These are phyloP conservation scores for Trichocladium antarcticum DNA, from an alignment of 495 filamentous ascomycete genomes.

Conservation along the genomic window DNA sequence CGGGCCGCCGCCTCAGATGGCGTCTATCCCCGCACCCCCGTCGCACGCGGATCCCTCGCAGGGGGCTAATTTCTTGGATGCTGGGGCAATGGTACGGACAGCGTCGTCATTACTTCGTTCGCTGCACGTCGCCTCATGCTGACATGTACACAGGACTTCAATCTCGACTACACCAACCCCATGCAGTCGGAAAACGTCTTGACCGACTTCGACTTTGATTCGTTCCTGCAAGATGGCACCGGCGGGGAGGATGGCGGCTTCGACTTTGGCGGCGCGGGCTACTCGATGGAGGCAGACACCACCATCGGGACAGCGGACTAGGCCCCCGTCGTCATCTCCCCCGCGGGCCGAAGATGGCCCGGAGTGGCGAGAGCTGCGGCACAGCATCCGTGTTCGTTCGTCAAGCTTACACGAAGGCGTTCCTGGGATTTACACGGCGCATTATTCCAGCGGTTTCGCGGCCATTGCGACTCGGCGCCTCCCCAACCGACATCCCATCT, in stretches of 20 bases:
- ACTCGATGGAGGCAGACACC: conserved; percentile 37
- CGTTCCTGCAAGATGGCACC: conserved; percentile 56
- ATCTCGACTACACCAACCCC: conserved; percentile 50
- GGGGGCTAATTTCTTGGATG: conserved; percentile 29
- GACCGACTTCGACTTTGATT: conserved; percentile 92
- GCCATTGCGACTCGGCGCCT: not conserved
- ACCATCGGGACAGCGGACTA: conserved; percentile 43
- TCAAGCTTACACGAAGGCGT: not conserved
- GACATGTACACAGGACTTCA: conserved; percentile 24
- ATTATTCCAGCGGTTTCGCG: not conserved
- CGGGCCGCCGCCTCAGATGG: conserved; percentile 31
- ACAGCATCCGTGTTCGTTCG: not conserved
- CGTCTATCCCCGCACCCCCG: conserved; percentile 38
- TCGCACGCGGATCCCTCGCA: conserved; percentile 34
- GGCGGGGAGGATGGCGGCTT: conserved; percentile 31
- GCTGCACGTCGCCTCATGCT: conserved; percentile 6
- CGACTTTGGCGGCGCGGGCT: conserved; percentile 35
- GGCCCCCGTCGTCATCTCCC: conserved; percentile 6
- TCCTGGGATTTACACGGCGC: not conserved
- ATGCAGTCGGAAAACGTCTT: conserved; percentile 60
- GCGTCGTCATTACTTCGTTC: not conserved
- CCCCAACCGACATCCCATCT: not conserved
- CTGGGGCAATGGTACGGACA: conserved; percentile 27
- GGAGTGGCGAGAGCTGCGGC: not conserved
- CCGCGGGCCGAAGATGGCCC: not conserved